A percentile compares a stretch with the other conserved stretches of the same genome.
phyloP scores from a whole-genome alignment of 192 early-diverging fungal species.

The Dispira parvispora region DNA sequence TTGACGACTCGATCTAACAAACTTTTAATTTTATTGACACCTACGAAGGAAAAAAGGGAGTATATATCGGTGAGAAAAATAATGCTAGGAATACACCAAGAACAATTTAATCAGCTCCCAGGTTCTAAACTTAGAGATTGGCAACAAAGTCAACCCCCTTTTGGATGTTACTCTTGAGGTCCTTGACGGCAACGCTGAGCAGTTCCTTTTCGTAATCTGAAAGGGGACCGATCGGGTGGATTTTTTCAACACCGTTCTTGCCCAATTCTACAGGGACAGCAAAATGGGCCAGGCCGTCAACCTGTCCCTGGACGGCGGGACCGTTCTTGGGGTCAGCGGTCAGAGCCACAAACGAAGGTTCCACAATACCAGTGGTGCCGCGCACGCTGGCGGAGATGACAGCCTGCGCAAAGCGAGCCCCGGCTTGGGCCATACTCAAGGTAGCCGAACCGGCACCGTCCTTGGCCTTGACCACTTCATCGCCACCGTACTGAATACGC shows the following conservation, averaged over 20 bases:
- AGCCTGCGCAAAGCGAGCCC: slow-evolving; percentile 74
- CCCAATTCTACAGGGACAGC: slow-evolving; percentile 58
- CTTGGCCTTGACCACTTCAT: slow-evolving; percentile 99
- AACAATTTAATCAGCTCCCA: no score
- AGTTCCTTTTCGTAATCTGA: slow-evolving; percentile 69
- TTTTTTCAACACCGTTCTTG: slow-evolving; percentile 63
- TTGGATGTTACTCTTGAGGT: slow-evolving; percentile 74
- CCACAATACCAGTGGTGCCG: slow-evolving; percentile 56
- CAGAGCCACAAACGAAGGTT: slow-evolving; percentile 55
- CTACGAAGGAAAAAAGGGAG: no score
- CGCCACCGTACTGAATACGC: slow-evolving; percentile 98
- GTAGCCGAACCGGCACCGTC: slow-evolving; percentile 82
- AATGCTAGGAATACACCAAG: no score
- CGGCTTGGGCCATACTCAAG: slow-evolving; percentile 75
- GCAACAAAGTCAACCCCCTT: slow-evolving; percentile 55
- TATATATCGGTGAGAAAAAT: no score
- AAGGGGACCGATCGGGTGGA: slow-evolving; percentile 51
- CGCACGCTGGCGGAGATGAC: slow-evolving; percentile 56
- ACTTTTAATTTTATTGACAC: no score
- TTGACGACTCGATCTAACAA: no score
- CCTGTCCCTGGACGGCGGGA: slow-evolving; percentile 28
- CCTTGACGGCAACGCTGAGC: slow-evolving; percentile 52
- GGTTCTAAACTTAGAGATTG: no score
- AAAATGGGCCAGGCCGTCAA: slow-evolving; percentile 46
- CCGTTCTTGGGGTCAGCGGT: slow-evolving; percentile 31